phyloP scores from a whole-genome alignment of 2,329 filamentous ascomycete genomes.

The Hirsutella thompsonii region DNA sequence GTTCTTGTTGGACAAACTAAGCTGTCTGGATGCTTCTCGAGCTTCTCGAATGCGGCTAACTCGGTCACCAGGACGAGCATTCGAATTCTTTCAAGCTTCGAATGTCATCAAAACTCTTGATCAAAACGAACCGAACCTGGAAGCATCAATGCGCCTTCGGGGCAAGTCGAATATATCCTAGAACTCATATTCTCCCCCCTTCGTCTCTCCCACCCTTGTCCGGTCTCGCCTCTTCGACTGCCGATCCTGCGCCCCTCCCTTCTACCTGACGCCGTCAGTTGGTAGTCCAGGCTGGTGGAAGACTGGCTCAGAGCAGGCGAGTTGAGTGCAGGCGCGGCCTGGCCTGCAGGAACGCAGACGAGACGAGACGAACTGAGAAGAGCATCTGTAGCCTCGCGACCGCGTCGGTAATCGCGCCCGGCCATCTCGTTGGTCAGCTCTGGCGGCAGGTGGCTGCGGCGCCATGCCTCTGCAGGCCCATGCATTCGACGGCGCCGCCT shows the following conservation, averaged over 20 bases:
- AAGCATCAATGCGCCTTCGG: background rate
- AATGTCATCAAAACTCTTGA: background rate
- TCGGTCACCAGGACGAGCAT: background rate
- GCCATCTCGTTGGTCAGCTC: conserved; percentile 4
- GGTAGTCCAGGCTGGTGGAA: background rate
- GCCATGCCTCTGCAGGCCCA: background rate
- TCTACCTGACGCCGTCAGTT: background rate
- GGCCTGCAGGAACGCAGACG: background rate
- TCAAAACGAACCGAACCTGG: background rate
- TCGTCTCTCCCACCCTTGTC: too few species aligned
- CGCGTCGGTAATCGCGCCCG: conserved; percentile 8
- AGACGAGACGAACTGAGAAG: background rate
- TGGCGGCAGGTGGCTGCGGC: background rate
- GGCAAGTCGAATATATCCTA: background rate
- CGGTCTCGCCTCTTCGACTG: background rate
- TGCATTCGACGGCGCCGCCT: too few species aligned
- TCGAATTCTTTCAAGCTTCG: background rate
- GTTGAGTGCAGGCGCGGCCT: too few species aligned
- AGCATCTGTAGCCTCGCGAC: conserved; percentile 6
- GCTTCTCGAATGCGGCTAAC: background rate
- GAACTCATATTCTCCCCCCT: background rate
- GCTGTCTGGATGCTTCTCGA: background rate
- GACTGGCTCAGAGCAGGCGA: background rate
- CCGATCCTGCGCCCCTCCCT: background rate
- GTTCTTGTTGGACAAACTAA: too few species aligned